Percentiles rank a stretch among this genome's conserved stretches.
These are phyloP conservation scores for Durusdinium trenchii DNA, from an alignment of 73 alveolate species.

Conservation along the genomic window DNA sequence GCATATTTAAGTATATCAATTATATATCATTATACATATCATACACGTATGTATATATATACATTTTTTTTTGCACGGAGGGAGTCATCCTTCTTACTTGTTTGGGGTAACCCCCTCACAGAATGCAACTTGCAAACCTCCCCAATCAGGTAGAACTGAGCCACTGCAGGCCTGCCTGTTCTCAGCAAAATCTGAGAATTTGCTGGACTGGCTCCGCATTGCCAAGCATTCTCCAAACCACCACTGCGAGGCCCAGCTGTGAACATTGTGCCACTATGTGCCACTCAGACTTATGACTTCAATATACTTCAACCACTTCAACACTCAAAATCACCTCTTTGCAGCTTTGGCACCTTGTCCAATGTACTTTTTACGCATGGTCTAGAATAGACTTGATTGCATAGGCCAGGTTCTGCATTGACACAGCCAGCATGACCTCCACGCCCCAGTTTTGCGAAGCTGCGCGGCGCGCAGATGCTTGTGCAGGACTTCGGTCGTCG, in stretches of 20 bases:
- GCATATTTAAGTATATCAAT: too few species aligned
- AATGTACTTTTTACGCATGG: too few species aligned
- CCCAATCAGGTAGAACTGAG: background rate
- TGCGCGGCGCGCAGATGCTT: background rate
- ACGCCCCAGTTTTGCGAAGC: background rate
- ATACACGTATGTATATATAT: too few species aligned
- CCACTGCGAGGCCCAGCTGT: conserved; percentile 28
- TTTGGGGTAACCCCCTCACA: background rate
- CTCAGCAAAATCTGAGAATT: background rate
- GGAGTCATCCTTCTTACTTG: background rate
- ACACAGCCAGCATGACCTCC: background rate
- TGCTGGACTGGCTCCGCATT: conserved; percentile 14
- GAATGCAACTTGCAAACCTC: background rate
- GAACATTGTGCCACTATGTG: too few species aligned
- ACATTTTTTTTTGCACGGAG: too few species aligned
- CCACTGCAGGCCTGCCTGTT: background rate
- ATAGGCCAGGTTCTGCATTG: too few species aligned
- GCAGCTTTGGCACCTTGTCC: too few species aligned
- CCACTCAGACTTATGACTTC: too few species aligned
- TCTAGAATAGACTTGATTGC: too few species aligned
- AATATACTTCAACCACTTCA: too few species aligned
- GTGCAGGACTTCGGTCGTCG: conserved; percentile 65
- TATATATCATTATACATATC: too few species aligned
- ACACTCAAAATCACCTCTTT: too few species aligned
- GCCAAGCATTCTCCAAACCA: background rate